A percentile compares a stretch with the other conserved stretches of the same genome.
Evolutionary conservation across 2,329 filamentous ascomycete species (phyloP).

Genomic region (Talaromyces sp.): DNA sequence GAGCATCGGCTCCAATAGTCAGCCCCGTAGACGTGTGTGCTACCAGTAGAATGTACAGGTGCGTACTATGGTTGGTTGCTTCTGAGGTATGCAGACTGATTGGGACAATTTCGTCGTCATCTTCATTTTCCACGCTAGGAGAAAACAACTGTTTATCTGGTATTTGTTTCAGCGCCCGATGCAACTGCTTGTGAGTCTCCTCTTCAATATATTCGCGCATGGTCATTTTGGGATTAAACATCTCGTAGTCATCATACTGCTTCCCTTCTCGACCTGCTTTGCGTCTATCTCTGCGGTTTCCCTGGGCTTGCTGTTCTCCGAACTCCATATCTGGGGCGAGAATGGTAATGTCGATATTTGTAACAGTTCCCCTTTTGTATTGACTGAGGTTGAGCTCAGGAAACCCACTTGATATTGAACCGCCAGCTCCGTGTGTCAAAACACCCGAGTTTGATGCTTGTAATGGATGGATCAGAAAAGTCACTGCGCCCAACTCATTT

Average conservation of each 20-base stretch:
- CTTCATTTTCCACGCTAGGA: background rate
- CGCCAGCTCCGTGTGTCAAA: background rate
- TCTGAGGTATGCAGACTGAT: conserved; percentile 33
- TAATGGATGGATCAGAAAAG: conserved; percentile 44
- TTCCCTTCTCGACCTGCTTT: background rate
- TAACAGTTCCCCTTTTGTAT: conserved; percentile 26
- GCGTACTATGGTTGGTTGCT: conserved; percentile 38
- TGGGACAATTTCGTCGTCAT: conserved; percentile 14
- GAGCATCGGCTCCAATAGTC: conserved; percentile 47
- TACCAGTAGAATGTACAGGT: conserved; percentile 51
- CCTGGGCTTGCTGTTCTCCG: background rate
- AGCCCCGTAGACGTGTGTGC: conserved; percentile 46
- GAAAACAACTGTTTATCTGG: background rate
- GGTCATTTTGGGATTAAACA: conserved; percentile 7
- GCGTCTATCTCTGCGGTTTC: conserved; percentile 1
- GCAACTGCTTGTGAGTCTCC: conserved; percentile 14
- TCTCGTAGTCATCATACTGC: background rate
- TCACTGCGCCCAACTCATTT: conserved; percentile 44
- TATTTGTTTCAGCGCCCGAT: conserved; percentile 13
- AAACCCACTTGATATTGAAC: conserved; percentile 15
- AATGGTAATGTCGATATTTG: conserved; percentile 32
- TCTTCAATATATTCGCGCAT: conserved; percentile 22
- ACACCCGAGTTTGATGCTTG: background rate
- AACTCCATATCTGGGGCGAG: conserved; percentile 28
- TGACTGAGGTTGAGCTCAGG: conserved; percentile 27